These are phyloP conservation scores for Acer negundo DNA, from an alignment of 345 rosid species.

Conservation along the genomic window DNA sequence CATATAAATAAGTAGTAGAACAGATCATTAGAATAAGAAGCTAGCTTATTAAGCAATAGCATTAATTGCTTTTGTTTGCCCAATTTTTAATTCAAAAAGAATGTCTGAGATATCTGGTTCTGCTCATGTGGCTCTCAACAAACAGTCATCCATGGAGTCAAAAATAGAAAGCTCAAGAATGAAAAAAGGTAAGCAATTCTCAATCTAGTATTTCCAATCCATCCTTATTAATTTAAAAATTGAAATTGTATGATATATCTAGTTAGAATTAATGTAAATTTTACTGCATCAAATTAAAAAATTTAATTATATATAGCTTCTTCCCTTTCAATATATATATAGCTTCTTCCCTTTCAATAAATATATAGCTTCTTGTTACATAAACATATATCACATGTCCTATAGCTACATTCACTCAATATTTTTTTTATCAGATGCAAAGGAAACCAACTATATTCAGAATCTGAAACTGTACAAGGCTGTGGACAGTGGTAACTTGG, in stretches of 20 bases:
- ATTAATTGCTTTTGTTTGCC: neutral
- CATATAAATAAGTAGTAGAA: neutral
- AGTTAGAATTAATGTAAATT: no score
- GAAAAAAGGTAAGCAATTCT: conserved; percentile 14
- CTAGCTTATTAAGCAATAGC: neutral
- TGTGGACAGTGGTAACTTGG: conserved; percentile 60
- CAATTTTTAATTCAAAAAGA: neutral
- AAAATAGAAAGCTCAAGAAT: neutral
- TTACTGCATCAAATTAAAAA: no score
- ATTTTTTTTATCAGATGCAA: conserved; percentile 11
- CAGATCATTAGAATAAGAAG: neutral
- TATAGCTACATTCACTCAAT: no score
- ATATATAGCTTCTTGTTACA: no score
- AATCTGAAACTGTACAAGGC: conserved; percentile 50
- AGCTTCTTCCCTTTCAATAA: no score
- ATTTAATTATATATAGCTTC: no score
- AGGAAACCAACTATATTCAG: conserved; percentile 23
- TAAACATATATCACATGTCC: no score
- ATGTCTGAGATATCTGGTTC: neutral
- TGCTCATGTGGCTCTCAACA: neutral
- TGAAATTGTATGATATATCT: no score
- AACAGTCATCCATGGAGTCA: neutral
- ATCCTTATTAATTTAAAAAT: neutral
- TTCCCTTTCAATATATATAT: no score
- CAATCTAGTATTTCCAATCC: neutral